phyloP scores from a whole-genome alignment of 2,329 filamentous ascomycete species.

The Exophiala lecanii-corni region DNA sequence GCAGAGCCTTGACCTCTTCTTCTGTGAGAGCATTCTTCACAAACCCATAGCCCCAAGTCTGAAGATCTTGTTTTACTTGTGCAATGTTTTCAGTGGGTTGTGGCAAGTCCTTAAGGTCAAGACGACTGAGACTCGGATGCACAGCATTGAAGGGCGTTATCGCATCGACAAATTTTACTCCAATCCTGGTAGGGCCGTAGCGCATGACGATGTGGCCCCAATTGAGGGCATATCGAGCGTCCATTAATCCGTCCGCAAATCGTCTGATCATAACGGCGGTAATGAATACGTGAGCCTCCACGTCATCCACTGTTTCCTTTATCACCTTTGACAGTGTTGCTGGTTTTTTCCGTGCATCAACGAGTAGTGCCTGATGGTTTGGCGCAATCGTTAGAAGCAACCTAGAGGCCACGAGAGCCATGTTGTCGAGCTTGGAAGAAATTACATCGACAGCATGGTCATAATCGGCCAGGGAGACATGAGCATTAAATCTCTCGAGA shows the following conservation, averaged over 20 bases:
- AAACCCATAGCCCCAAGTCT: constrained; percentile 8
- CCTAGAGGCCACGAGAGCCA: constrained; percentile 7
- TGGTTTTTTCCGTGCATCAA: constrained; percentile 6
- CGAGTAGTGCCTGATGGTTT: constrained; percentile 3
- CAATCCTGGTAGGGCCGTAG: constrained; percentile 1
- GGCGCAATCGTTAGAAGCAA: constrained; percentile 4
- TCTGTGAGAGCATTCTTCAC: constrained; percentile 7
- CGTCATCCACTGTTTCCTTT: neutral
- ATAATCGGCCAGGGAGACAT: constrained; percentile 5
- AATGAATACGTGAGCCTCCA: constrained; percentile 6
- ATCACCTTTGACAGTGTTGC: constrained; percentile 2
- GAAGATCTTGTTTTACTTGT: constrained; percentile 8
- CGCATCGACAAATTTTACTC: constrained; percentile 8
- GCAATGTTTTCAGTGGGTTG: constrained; percentile 8
- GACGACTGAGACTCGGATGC: constrained; percentile 5
- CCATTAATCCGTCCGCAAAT: constrained; percentile 7
- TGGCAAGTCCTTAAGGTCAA: constrained; percentile 2
- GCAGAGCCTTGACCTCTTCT: constrained; percentile 2
- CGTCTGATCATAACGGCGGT: constrained; percentile 6
- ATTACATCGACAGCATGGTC: constrained; percentile 5
- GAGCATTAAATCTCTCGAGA: constrained; percentile 51
- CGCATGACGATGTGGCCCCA: constrained; percentile 7
- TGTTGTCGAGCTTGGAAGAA: constrained; percentile 1
- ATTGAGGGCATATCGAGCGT: constrained; percentile 10
- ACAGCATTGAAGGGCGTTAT: constrained; percentile 7